A percentile compares a stretch with the other conserved stretches of the same genome.
Evolutionary conservation across 768 basidiomycete species (phyloP).

Genomic region (Suillus placidus): DNA sequence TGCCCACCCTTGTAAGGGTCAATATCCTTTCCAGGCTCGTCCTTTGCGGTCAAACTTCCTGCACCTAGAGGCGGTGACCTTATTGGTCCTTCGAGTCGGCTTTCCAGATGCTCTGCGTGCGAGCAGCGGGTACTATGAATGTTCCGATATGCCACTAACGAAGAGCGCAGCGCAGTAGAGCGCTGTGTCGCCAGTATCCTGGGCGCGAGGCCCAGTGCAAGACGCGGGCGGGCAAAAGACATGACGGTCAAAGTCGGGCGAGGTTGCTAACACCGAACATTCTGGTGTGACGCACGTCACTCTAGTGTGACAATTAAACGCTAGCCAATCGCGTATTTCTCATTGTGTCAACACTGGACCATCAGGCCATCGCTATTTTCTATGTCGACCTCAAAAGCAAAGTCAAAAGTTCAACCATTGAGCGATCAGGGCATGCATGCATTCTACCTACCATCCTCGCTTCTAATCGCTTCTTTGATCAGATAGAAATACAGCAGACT

Average conservation of each 20-base stretch:
- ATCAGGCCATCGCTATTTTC: background rate
- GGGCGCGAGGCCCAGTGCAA: constrained; percentile 55
- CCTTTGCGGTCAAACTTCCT: constrained; percentile 36
- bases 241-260: constrained; percentile 49
- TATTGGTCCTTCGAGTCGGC: constrained; percentile 28
- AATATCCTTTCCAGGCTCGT: constrained; percentile 53
- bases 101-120: constrained; percentile 24
- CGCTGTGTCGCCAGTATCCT: constrained; percentile 37
- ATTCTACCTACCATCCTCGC: constrained; percentile 9
- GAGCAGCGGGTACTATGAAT: constrained; percentile 28
- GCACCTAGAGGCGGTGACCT: constrained; percentile 38
- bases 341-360: constrained; percentile 15
- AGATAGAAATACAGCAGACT: constrained; percentile 83
- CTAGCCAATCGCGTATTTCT: constrained; percentile 30
- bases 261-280: constrained; percentile 25
- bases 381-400: constrained; percentile 61
- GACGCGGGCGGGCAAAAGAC: constrained; percentile 58
- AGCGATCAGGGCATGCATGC: constrained; percentile 70
- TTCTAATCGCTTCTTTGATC: constrained; percentile 42
- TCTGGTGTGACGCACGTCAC: constrained; percentile 34
- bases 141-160: constrained; percentile 48
- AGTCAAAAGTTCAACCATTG: constrained; percentile 57
- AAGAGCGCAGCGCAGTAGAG: constrained; percentile 35
- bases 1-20: constrained; percentile 80
- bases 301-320: constrained; percentile 21